Percentiles rank a stretch among this genome's conserved stretches.
These are phyloP conservation scores for Trametes cingulata DNA, from an alignment of 768 basidiomycete species.

Conservation along the genomic window DNA sequence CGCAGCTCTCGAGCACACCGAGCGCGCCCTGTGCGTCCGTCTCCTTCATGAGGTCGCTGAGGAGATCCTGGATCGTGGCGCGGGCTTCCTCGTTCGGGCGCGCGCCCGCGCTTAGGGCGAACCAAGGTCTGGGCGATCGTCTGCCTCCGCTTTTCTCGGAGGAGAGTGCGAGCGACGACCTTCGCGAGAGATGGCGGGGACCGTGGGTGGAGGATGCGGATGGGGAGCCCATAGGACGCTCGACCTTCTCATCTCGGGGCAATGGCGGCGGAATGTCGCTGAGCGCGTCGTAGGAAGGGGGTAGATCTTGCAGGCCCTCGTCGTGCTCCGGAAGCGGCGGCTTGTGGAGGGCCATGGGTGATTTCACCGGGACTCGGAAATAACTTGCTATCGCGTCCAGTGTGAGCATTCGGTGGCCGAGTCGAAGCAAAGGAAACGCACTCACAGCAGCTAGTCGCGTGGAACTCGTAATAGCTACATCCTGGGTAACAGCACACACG, in stretches of 20 bases:
- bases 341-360: constrained; percentile 33
- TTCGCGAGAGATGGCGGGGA: no score
- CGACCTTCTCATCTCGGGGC: constrained; percentile 11
- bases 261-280: background rate
- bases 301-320: constrained; percentile 27
- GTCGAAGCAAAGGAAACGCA: no score
- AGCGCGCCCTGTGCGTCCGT: constrained; percentile 24
- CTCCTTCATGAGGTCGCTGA: constrained; percentile 49
- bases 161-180: background rate
- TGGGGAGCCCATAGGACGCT: background rate
- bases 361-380: no score
- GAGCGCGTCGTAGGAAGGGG: constrained; percentile 29
- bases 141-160: background rate
- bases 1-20: constrained; percentile 61
- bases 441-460: no score
- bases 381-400: no score
- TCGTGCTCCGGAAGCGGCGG: constrained; percentile 27
- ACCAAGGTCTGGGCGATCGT: constrained; percentile 10
- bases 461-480: no score
- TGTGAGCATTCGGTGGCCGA: no score
- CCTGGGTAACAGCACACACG: no score
- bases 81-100: constrained; percentile 42
- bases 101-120: constrained; percentile 16
- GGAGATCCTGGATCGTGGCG: constrained; percentile 50
- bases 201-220: background rate